phyloP scores from a whole-genome alignment of 257 asterid genomes.

The Oldenlandia corymbosa region DNA sequence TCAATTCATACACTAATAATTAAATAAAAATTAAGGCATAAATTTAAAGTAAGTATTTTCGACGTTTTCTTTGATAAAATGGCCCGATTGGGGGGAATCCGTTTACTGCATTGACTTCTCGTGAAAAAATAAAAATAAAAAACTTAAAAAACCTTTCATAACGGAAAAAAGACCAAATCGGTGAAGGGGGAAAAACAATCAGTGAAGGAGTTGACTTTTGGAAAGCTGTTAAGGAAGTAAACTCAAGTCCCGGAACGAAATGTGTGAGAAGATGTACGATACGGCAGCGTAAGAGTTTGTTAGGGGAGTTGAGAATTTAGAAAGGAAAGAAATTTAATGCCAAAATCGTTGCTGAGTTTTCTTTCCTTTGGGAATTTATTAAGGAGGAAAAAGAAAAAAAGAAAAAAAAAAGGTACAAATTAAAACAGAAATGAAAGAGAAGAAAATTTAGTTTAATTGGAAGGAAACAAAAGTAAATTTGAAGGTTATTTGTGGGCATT shows the following conservation, averaged over 20 bases:
- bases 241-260: background rate
- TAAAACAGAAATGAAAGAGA: too few species aligned
- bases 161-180: background rate
- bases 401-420: background rate
- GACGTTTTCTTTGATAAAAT: too few species aligned
- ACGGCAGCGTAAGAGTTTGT: conserved; percentile 10
- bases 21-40: too few species aligned
- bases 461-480: too few species aligned
- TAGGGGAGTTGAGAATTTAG: conserved; percentile 3
- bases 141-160: background rate
- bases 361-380: background rate
- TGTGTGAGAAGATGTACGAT: conserved; percentile 6
- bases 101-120: too few species aligned
- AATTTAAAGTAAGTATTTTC: too few species aligned
- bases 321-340: background rate
- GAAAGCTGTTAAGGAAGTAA: background rate
- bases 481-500: too few species aligned
- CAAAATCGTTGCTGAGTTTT: background rate
- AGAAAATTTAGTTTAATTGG: too few species aligned
- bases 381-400: background rate
- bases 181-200: too few species aligned
- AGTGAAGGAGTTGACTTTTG: background rate
- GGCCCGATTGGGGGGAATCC: too few species aligned
- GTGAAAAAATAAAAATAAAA: too few species aligned
- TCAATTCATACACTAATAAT: too few species aligned